phyloP scores from a whole-genome alignment of 1,284 basidiomycete genomes.

The Fereydounia khargensis region DNA sequence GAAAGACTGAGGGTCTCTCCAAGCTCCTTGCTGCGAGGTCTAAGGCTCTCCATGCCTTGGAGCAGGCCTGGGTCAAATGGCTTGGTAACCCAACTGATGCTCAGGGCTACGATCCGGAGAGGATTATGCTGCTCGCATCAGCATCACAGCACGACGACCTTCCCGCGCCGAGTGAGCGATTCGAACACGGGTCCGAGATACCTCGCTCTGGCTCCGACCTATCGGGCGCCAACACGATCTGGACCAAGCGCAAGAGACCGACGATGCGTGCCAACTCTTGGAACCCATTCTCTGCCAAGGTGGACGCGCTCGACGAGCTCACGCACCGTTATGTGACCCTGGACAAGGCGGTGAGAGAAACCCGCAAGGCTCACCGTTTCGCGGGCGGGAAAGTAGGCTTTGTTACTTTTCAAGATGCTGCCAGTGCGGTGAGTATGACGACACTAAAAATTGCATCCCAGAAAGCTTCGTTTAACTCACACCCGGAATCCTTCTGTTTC shows the following conservation, averaged over 20 bases:
- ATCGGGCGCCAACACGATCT: constrained; percentile 25
- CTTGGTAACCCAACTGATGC: constrained; percentile 86
- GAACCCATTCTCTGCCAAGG: constrained; percentile 39
- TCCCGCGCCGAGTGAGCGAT: constrained; percentile 1
- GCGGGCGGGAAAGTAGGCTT: constrained; percentile 75
- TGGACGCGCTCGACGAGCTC: constrained; percentile 47
- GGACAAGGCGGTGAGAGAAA: constrained; percentile 33
- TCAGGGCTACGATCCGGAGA: constrained; percentile 68
- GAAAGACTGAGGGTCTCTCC: constrained; percentile 76
- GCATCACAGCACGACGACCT: constrained; percentile 12
- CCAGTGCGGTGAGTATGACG: too few species aligned
- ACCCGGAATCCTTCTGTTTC: too few species aligned
- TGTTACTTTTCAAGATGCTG: constrained; percentile 95
- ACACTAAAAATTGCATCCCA: too few species aligned
- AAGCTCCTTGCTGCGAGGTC: constrained; percentile 74
- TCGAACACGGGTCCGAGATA: neutral
- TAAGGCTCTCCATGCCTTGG: constrained; percentile 72
- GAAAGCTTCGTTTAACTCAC: too few species aligned
- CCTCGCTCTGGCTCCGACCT: constrained; percentile 1
- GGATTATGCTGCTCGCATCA: constrained; percentile 38
- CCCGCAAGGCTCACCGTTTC: constrained; percentile 30
- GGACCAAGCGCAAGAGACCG: constrained; percentile 23
- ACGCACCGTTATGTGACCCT: constrained; percentile 39
- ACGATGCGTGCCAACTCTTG: constrained; percentile 29
- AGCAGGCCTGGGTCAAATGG: constrained; percentile 79